Conservation (phyloP, 2,329 filamentous ascomycete species). For the Calonectria crousiana region DNA sequence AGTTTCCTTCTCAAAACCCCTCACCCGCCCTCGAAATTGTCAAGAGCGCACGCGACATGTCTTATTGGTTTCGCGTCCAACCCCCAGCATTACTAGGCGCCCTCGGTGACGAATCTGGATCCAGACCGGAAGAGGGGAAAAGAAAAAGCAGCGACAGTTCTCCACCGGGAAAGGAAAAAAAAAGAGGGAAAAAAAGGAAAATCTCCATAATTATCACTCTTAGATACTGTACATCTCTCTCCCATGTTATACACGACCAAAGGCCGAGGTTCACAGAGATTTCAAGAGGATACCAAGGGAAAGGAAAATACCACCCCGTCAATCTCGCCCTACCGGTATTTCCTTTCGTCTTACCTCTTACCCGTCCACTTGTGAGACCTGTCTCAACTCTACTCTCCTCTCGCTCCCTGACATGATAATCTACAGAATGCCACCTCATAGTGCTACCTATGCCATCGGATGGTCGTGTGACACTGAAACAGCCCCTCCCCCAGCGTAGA, state of each 20-base stretch:
- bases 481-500: not conserved
- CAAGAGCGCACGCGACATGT: not conserved
- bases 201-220: not conserved
- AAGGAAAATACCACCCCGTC: not conserved
- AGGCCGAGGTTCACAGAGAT: not conserved
- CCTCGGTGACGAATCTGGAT: slow-evolving; percentile 1
- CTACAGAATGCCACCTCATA: not conserved
- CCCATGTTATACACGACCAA: not conserved
- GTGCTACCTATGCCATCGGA: not conserved
- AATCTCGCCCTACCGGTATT: not conserved
- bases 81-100: not conserved
- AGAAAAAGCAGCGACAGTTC: not conserved
- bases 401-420: not conserved
- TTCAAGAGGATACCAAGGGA: not conserved
- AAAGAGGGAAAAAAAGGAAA: not conserved
- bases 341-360: not conserved
- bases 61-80: not conserved
- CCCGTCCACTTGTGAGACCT: not conserved
- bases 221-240: not conserved
- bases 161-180: not conserved
- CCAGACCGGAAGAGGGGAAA: not conserved
- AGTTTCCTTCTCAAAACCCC: not conserved
- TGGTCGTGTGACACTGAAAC: slow-evolving; percentile 12
- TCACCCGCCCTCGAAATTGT: not conserved
- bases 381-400: not conserved